phyloP scores from a whole-genome alignment of 768 basidiomycete genomes.

The Naganishia randhawae region DNA sequence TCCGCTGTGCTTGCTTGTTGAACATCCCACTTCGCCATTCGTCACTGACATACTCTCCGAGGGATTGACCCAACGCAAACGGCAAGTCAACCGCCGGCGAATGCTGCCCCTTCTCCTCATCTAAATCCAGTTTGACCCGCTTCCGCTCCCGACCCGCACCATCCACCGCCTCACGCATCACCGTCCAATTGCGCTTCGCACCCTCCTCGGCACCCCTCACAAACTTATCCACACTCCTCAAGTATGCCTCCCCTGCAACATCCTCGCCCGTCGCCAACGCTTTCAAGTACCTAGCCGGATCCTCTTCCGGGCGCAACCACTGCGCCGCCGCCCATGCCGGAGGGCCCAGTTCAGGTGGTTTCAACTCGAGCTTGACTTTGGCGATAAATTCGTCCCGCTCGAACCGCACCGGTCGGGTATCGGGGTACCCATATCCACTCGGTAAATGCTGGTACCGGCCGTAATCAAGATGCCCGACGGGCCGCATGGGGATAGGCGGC shows the following conservation, averaged over 20 bases:
- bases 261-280: conserved; percentile 40
- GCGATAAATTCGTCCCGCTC: neutral
- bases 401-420: conserved; percentile 1
- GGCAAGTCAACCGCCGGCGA: neutral
- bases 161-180: neutral
- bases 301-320: conserved; percentile 28
- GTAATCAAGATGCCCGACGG: conserved; percentile 22
- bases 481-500: conserved; percentile 21
- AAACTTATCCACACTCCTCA: conserved; percentile 38
- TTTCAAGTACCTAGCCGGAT: conserved; percentile 34
- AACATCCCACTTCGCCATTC: conserved; percentile 22
- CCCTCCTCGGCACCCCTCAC: conserved; percentile 40
- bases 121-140: conserved; percentile 12
- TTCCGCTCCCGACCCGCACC: neutral
- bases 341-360: conserved; percentile 4
- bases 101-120: neutral
- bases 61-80: conserved; percentile 19
- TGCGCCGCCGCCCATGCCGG: conserved; percentile 31
- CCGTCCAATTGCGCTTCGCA: conserved; percentile 9
- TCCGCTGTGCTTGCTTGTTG: conserved; percentile 1
- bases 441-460: conserved; percentile 19
- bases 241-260: conserved; percentile 42
- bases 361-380: conserved; percentile 31
- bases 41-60: conserved; percentile 32
- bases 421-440: conserved; percentile 16